Base-by-base conservation (phyloP, 805 yeast species). In the Ogataea nakhonphanomensis region DNA sequence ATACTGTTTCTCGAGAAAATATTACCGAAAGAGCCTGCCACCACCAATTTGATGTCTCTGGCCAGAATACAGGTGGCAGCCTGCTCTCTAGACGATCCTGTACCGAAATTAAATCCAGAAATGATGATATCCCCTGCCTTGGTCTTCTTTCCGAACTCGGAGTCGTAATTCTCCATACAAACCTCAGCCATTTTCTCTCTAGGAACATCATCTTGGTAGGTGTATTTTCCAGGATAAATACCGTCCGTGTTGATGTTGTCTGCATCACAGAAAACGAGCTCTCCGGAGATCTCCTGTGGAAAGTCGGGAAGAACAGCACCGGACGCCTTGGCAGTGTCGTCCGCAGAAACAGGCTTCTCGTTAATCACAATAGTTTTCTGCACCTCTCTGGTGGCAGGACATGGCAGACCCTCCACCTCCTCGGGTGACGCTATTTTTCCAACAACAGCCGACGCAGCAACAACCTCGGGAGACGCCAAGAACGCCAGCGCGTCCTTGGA, bases 21-120 rank as follows among this genome's bases (percentile, higher is more conserved):
- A 70, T 93, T 95, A 57, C 97, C 96, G 59, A 93, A 93, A 1
- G 98, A 91, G 25, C 99, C 99, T 10, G 96, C 85, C 44, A 95
- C 96, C 15, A 93, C 95, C 51, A 93, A 71, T 52, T 80, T 79
- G 75, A 93, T 88, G 50, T 89, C 98, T 57, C 95, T 79, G 30
- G 99, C 98, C 50, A 93, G 73, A 44, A 93, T 84, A 15, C 95
- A 90, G n/a, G 99, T 93, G 25, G 99, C 99, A 3, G 99, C 99
- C 69, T 93, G 99, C 64, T 93, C 99, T 68, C 99, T 81, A 20
- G 96, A 88, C 7, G 97, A 90, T 33, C 99, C 99, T 8, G 99
- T 93, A 54, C 99, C 99, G 61, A 93, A 93, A 63, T 93, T 93
- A 73, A 70, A 93, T 12, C 99, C 99, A 41, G 90, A 79, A 33